phyloP scores from a whole-genome alignment of 805 yeast genomes.

The Zygoascus flipseniorum region DNA sequence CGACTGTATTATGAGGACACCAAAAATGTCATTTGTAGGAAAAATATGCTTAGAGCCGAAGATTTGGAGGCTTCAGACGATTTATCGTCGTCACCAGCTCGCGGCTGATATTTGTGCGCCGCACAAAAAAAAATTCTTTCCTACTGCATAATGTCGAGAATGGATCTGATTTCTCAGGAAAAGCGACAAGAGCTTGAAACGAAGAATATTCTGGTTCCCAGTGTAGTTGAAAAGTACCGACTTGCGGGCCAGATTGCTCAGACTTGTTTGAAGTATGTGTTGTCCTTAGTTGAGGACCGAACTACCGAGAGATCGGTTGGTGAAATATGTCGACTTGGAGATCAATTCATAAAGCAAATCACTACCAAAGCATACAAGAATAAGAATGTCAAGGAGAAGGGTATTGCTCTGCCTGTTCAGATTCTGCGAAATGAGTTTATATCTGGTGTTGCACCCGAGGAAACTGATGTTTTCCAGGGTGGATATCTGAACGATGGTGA shows the following conservation, averaged over 20 bases:
- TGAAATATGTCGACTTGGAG: conserved; percentile 77
- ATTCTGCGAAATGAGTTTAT: conserved; percentile 76
- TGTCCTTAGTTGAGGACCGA: conserved; percentile 16
- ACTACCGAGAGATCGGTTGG: conserved; percentile 20
- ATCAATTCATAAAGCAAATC: conserved; percentile 58
- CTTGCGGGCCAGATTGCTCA: conserved; percentile 85
- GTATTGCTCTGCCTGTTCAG: conserved; percentile 86
- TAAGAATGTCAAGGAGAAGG: conserved; percentile 57
- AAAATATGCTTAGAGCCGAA: not conserved
- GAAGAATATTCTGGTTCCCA: conserved; percentile 55
- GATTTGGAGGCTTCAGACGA: not conserved
- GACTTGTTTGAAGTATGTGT: conserved; percentile 62
- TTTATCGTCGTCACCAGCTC: not conserved
- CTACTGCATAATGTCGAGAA: not conserved
- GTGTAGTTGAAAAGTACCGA: conserved; percentile 72
- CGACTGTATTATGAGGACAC: not conserved
- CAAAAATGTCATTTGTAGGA: not conserved
- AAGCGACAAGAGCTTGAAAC: conserved; percentile 37
- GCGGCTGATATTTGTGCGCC: not conserved
- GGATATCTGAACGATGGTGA: conserved; percentile 63
- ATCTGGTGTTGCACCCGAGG: conserved; percentile 78
- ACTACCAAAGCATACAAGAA: conserved; percentile 48
- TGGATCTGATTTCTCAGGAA: not conserved
- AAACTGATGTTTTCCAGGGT: conserved; percentile 28
- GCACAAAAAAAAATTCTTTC: not conserved